Evolutionary conservation across 2,329 filamentous ascomycete genomes (phyloP).

Genomic region (Scytalidium sp.): DNA sequence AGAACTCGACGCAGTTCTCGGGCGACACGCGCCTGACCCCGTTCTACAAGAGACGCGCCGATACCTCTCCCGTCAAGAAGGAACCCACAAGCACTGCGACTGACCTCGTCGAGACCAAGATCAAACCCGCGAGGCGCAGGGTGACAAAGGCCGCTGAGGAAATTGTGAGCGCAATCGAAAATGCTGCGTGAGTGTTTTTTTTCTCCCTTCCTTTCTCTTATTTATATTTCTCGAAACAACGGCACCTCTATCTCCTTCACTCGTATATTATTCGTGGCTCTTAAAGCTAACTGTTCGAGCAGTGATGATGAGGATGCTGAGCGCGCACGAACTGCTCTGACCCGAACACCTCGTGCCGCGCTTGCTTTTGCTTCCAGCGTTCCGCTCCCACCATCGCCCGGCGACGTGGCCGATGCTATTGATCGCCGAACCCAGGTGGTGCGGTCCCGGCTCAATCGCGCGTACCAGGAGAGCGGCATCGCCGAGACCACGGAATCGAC

Average conservation of each 20-base stretch:
- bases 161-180: constrained; percentile 12
- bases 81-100: constrained; percentile 38
- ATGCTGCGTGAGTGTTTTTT: constrained; percentile 24
- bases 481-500: constrained; percentile 62
- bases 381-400: constrained; percentile 76
- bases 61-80: constrained; percentile 61
- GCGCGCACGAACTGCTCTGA: constrained; percentile 23
- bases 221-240: too few species aligned
- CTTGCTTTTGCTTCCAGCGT: constrained; percentile 50
- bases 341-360: constrained; percentile 24
- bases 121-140: constrained; percentile 45
- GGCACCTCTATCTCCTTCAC: too few species aligned
- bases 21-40: constrained; percentile 63
- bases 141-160: constrained; percentile 40
- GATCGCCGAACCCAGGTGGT: constrained; percentile 68
- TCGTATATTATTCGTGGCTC: too few species aligned
- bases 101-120: constrained; percentile 29
- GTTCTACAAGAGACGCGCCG: constrained; percentile 70
- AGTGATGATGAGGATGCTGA: constrained; percentile 28
- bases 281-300: constrained; percentile 14
- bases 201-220: not conserved
- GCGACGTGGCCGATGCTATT: constrained; percentile 71
- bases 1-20: constrained; percentile 64
- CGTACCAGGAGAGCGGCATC: constrained; percentile 65
- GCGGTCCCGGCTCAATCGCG: constrained; percentile 60